These are phyloP conservation scores for Hypoxylon sp. DNA, from an alignment of 2,329 filamentous ascomycete genomes.

Conservation along the genomic window DNA sequence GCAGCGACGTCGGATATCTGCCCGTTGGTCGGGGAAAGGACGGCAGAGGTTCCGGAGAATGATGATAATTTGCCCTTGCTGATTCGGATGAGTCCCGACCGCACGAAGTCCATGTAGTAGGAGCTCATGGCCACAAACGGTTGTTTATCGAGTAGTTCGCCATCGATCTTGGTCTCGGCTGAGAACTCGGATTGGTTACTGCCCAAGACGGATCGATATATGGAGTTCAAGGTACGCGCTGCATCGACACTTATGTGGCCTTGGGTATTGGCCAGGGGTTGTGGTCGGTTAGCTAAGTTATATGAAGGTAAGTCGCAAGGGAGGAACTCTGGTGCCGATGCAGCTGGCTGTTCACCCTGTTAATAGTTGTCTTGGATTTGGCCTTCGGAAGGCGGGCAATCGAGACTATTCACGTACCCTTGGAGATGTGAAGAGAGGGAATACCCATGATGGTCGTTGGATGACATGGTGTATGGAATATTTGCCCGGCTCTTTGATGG, in stretches of 20 bases:
- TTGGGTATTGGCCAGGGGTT: constrained; percentile 72
- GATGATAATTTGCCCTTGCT: constrained; percentile 64
- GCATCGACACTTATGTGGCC: constrained; percentile 74
- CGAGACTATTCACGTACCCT: constrained; percentile 57
- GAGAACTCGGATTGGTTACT: constrained; percentile 69
- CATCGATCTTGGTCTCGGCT: constrained; percentile 58
- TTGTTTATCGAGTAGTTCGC: constrained; percentile 63
- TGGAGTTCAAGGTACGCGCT: constrained; percentile 68
- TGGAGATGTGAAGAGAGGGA: constrained; percentile 72
- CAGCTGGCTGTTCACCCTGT: constrained; percentile 57
- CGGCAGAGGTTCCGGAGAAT: constrained; percentile 57
- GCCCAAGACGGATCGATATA: constrained; percentile 65
- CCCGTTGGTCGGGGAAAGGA: constrained; percentile 50
- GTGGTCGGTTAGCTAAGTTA: constrained; percentile 74
- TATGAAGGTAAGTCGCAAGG: constrained; percentile 82
- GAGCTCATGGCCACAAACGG: constrained; percentile 79
- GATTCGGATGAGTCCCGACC: constrained; percentile 71
- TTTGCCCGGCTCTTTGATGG: constrained; percentile 61
- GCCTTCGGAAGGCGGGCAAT: neutral
- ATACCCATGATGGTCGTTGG: constrained; percentile 79
- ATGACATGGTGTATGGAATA: constrained; percentile 78
- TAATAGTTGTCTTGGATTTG: constrained; percentile 50
- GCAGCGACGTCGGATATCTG: constrained; percentile 72
- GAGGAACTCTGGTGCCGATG: constrained; percentile 72
- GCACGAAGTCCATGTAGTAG: constrained; percentile 80